Base-by-base conservation (phyloP, 2,329 filamentous ascomycete genomes). In the Epichloe gansuensis region DNA sequence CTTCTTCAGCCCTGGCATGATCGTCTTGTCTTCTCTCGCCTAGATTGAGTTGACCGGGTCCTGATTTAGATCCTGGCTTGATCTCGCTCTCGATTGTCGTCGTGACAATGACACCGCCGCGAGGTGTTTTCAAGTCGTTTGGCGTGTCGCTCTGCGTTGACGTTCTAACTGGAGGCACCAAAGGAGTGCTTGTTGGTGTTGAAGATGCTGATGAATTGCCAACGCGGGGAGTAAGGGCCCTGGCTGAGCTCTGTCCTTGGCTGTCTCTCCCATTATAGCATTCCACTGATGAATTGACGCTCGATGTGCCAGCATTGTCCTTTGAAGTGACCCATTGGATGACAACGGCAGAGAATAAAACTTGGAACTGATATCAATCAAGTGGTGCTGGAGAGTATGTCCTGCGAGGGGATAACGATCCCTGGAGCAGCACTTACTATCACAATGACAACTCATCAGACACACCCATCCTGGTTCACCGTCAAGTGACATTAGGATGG, bases 391-490 rank as follows among this genome's bases (percentile, higher is more conserved):
- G 31, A 8, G 31, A 31, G 31, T 31, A 31, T 11, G 21, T 9
- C 15, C n/a, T 42, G 40, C 11, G 40, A 17, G 4, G 40, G 7
- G 40, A 17, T 13, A 12, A 21, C 21, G 17, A 7, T n/a, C 12
- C 36, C 6, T 31, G 23, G n/a, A 41, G 21, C 5, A 13, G 34
- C 27, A 66, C 72, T 59, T 63, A 80, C 79, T 75, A 60, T 84
- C 81, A 55, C 73, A 71, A 59, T 83, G 84, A 60, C 81, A 85
- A 59, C 78, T 80, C 68, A 82, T 79, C 4, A 84, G 70, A 57
- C 80, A 84, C 3, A 84, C 72, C 80, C 80, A 84, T 3, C 76
- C 80, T 2, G 76, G 79, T 60, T 84, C 80, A 12, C 80, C 80
- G 25, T 78, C 65, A 2, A 84, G 70, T 1, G 71, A 71, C 69